Base-by-base conservation (phyloP, 2,329 filamentous ascomycete species). In the Aspergillus spinulosporus region DNA sequence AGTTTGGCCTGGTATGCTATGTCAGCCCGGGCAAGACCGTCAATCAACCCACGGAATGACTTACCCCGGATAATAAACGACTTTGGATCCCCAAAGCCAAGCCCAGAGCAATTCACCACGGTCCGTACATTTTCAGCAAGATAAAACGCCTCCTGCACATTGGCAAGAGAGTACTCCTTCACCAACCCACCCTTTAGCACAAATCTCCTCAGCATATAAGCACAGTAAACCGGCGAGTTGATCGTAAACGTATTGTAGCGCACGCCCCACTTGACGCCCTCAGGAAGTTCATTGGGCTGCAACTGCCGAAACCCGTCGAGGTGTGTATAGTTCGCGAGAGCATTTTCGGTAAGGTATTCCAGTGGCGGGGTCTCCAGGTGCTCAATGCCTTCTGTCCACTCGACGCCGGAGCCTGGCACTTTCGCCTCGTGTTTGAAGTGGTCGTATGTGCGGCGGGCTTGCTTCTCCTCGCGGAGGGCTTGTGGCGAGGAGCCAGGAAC, bases 81-180 rank as follows among this genome's bases (percentile, higher is more conserved):
- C 52, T 71, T 73, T 1, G 71, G 66, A 65, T 80, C 77, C 1
- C 59, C 63, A 59, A 80, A 74, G 3, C 77, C 77, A 56, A 70
- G 58, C 1, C 77, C 77, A 0, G 75, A 76, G 58, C 76, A 78
- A 62, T 80, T 79, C 0, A 80, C 71, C 21, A 79, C 74, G 1
- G 72, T 72, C 51, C 54, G 63, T 1, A 76, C 70, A 60, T 68
- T 66, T 1, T 15, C 45, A 1, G 64, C 68, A 11, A 78, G 47
- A 34, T 67, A 60, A 52, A 78, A 78, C 5, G 71, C 76, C 57
- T 78, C 75, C 31, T 61, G 62, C 39, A 66, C 47, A 59, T 65
- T 63, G 2, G 55, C 63, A 1, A 72, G 61, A 4, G 61, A 66
- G 63, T 68, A 71, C 55, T 65, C 57, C 31, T 44, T 67, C 8